Evolutionary conservation across 2,329 filamentous ascomycete genomes (phyloP).

Genomic region (Monilinia aucupariae): DNA sequence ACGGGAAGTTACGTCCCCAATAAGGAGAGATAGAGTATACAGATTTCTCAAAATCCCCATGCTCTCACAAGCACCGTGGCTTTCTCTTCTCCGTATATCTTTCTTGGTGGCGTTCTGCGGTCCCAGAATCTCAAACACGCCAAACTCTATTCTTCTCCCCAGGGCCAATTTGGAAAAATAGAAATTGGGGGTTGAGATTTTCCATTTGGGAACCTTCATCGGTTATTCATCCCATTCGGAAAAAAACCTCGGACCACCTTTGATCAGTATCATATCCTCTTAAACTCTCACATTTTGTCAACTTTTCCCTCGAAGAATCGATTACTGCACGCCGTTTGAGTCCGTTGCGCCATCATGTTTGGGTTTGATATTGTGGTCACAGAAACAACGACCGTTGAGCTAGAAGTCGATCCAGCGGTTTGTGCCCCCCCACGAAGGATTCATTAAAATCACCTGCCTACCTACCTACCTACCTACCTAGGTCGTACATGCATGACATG

Average conservation of each 20-base stretch:
- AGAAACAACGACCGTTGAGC: constrained; percentile 8
- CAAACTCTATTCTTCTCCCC: neutral
- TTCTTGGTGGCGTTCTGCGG: neutral
- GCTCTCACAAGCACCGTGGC: too few species aligned
- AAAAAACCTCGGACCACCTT: constrained; percentile 8
- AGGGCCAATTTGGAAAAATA: neutral
- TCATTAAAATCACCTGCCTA: too few species aligned
- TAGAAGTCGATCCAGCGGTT: constrained; percentile 11
- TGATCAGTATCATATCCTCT: neutral
- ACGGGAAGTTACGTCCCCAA: neutral
- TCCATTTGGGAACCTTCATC: constrained; percentile 3
- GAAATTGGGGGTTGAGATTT: constrained; percentile 1
- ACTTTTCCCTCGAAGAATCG: neutral
- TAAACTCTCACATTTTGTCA: neutral
- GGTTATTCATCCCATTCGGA: neutral
- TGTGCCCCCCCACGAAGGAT: neutral
- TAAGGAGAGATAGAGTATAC: neutral
- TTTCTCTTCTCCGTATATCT: neutral
- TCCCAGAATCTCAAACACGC: neutral
- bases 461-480: neutral
- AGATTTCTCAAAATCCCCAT: neutral
- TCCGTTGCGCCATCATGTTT: constrained; percentile 1
- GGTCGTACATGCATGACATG: neutral
- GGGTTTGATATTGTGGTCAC: constrained; percentile 11
- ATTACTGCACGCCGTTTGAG: neutral